Percentiles rank a stretch among this genome's conserved stretches.
Conservation (phyloP, 225 moss, liverwort and hornwort genomes). For the Pleurozium schreberi region DNA sequence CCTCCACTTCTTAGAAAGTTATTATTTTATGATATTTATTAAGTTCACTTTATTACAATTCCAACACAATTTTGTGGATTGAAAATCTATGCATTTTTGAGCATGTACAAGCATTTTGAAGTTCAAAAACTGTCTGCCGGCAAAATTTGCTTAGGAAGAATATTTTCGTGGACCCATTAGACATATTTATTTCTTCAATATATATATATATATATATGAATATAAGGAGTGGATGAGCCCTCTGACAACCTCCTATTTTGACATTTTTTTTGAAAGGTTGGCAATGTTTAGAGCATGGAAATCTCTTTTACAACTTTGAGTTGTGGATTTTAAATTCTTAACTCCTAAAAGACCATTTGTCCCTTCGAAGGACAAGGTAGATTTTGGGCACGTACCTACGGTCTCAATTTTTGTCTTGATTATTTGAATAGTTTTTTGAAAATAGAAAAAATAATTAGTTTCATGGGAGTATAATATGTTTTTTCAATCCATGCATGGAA, state of each 20-base stretch:
- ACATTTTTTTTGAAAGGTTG: background rate
- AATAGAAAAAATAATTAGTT: too few species aligned
- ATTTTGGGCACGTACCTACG: too few species aligned
- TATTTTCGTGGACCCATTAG: background rate
- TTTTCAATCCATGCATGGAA: too few species aligned
- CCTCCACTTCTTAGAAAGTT: background rate
- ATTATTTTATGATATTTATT: background rate
- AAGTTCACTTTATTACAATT: background rate
- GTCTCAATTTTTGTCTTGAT: too few species aligned
- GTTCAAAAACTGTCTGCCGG: background rate
- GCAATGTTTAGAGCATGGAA: too few species aligned
- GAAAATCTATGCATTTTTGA: background rate
- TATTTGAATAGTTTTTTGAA: too few species aligned
- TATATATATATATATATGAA: rapidly evolving
- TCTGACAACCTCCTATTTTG: background rate
- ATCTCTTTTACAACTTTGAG: background rate
- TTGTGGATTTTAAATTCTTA: background rate
- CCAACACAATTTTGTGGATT: background rate
- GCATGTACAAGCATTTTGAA: background rate
- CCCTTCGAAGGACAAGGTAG: too few species aligned
- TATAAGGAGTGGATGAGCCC: background rate
- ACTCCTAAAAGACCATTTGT: too few species aligned
- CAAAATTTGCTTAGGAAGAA: rapidly evolving
- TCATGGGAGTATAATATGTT: too few species aligned
- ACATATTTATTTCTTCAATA: background rate